phyloP scores from a whole-genome alignment of 2,329 filamentous ascomycete species.

The Blastomyces gilchristii region DNA sequence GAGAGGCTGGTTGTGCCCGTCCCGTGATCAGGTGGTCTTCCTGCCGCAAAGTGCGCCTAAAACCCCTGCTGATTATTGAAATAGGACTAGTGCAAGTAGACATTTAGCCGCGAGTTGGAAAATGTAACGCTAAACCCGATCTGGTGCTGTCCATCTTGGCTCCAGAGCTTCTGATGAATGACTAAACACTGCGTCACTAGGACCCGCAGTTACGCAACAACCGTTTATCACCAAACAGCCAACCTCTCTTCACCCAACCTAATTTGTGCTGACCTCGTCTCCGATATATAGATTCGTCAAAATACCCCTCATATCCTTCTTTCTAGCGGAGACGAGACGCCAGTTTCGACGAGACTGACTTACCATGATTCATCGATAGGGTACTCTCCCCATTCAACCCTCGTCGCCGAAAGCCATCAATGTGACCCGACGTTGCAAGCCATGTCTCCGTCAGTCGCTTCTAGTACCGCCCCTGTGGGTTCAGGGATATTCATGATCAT shows the following conservation, averaged over 20 bases:
- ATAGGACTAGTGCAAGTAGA: conserved; percentile 9
- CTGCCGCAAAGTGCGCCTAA: neutral
- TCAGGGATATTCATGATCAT: conserved; percentile 69
- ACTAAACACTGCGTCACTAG: neutral
- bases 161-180: neutral
- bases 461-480: conserved; percentile 50
- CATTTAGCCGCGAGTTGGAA: neutral
- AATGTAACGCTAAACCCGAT: neutral
- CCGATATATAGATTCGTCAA: neutral
- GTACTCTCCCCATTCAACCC: neutral
- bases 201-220: no score
- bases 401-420: neutral
- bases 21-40: neutral
- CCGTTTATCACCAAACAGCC: no score
- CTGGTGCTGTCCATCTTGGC: no score
- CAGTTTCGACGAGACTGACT: neutral
- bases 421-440: conserved; percentile 11
- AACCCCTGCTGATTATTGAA: neutral
- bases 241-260: neutral
- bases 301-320: neutral
- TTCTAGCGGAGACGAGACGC: neutral
- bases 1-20: neutral
- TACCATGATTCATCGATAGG: conserved; percentile 1
- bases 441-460: conserved; percentile 12
- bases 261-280: neutral